Evolutionary conservation across 805 yeast genomes (phyloP), one percentile per base, ranked within the genome.

Genomic region (Zygosaccharomyces rouxii): DNA sequence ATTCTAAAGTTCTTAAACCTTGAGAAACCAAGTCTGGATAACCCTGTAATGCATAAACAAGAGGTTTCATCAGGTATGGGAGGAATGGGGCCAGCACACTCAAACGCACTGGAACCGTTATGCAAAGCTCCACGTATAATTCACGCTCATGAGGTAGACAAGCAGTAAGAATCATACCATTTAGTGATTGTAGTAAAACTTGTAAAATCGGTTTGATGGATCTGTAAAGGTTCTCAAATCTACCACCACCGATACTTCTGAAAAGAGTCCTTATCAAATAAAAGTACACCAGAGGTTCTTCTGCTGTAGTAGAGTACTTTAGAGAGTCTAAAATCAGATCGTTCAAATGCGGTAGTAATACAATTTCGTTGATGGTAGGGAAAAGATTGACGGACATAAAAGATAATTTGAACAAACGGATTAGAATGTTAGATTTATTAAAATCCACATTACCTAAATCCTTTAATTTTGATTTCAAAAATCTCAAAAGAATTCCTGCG

Each of bases 301-400:
- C 85, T 0, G 97, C 87, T 6, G 83, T 81, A 0, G 97, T 85
- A 0, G 97, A 82, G 46, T 80, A 75, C 50, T 83, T 81, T 63
- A 94, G 72, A 0, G 95, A 86, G 49, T 86, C 83, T 54, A 94
- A 71, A 29, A 94, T 89, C 58, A 95, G 72, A 51, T 85, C 82
- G 62, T 87, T 85, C 60, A 94, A 75, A 62, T 94, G 96, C 1
- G 97, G 97, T 38, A 90, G 71, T 7, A 94, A 76, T 5, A 94
- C 96, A 49, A 80, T 73, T 67, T 95, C 99, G 62, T 94, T 95
- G 2, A 85, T 79, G 3, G 81, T 71, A 0, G 98, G 97, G 64
- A 89, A 92, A 43, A 92, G 71, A 58, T 89, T 92, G 3, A 94
- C 97, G 2, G 97, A 89, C 95, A 92, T 89, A 68, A 94, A 92